Percentiles rank a stretch among this genome's conserved stretches.
Conservation (phyloP, 225 moss, liverwort and hornwort species). For the Polytrichum commune region DNA sequence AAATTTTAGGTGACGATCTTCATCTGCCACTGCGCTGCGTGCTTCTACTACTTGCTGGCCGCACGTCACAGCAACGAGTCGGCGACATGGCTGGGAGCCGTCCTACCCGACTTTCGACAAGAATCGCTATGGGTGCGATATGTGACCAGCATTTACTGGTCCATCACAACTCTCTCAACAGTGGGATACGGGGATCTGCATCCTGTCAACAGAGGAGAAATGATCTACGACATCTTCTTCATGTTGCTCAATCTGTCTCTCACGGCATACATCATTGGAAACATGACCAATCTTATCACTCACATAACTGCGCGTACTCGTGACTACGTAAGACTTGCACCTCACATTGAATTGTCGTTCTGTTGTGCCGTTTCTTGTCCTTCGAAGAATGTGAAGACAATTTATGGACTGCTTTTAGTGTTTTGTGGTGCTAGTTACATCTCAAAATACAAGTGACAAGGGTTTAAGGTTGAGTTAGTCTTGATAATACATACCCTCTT, state of each 20-base stretch:
- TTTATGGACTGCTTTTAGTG: too few relatives aligned
- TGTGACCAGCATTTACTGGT: constrained; percentile 82
- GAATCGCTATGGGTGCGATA: constrained; percentile 51
- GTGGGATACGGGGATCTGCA: constrained; percentile 95
- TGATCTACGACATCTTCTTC: constrained; percentile 76
- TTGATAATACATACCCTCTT: too few relatives aligned
- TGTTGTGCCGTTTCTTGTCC: too few relatives aligned
- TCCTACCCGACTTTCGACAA: constrained; percentile 52
- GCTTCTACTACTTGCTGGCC: constrained; percentile 75
- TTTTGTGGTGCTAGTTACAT: too few relatives aligned
- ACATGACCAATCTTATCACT: constrained; percentile 63
- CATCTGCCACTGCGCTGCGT: constrained; percentile 82
- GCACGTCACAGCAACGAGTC: constrained; percentile 49
- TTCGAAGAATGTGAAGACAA: too few relatives aligned
- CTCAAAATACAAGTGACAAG: too few relatives aligned
- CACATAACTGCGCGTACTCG: constrained; percentile 50
- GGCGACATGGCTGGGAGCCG: constrained; percentile 67
- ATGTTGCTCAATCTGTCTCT: constrained; percentile 74
- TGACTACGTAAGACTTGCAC: constrained; percentile 33
- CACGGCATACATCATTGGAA: constrained; percentile 60
- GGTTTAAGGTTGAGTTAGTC: too few relatives aligned
- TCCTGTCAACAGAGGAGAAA: constrained; percentile 82
- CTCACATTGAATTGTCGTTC: too few relatives aligned
- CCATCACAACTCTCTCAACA: constrained; percentile 82
- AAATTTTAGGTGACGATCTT: constrained; percentile 70